phyloP scores from a whole-genome alignment of 163 green algal species.

The Chlorella variabilis region DNA sequence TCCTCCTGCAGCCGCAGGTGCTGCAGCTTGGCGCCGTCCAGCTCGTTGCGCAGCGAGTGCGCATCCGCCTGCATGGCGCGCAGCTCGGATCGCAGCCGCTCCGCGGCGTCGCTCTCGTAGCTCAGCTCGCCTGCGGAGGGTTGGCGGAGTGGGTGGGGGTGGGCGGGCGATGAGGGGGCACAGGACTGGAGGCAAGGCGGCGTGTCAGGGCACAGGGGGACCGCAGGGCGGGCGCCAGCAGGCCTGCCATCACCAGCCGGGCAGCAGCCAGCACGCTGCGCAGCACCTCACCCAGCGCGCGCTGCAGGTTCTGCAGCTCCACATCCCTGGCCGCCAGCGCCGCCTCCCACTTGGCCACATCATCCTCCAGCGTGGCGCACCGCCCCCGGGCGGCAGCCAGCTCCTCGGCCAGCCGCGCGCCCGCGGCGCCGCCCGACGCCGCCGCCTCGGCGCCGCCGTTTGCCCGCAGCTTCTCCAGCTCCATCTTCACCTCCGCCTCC shows the following conservation, averaged over 20 bases:
- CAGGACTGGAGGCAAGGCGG: not conserved
- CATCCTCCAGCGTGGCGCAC: constrained; percentile 17
- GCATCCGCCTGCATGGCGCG: constrained; percentile 44
- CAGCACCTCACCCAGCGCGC: constrained; percentile 45
- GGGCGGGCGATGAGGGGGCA: constrained; percentile 1
- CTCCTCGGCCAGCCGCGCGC: constrained; percentile 28
- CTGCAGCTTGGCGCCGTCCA: constrained; percentile 36
- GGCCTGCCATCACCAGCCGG: not conserved
- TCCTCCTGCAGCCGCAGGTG: constrained; percentile 21
- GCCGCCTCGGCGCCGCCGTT: not conserved
- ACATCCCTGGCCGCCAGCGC: constrained; percentile 66
- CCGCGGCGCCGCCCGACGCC: not conserved
- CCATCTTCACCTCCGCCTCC: constrained; percentile 68
- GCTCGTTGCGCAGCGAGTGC: constrained; percentile 39
- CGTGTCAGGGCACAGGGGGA: too few relatives aligned
- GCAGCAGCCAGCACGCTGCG: not conserved
- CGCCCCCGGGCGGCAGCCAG: constrained; percentile 4
- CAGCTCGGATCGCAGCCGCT: constrained; percentile 70
- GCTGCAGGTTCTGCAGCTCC: constrained; percentile 84
- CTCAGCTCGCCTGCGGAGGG: constrained; percentile 68
- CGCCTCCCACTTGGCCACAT: constrained; percentile 56
- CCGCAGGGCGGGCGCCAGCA: not conserved
- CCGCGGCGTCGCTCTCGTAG: constrained; percentile 78
- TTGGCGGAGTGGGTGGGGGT: not conserved
- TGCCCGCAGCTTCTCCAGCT: constrained; percentile 35